A percentile compares a stretch with the other conserved stretches of the same genome.
phyloP scores from a whole-genome alignment of 164 flowering plant genomes.

The Aristolochia fimbriata region DNA sequence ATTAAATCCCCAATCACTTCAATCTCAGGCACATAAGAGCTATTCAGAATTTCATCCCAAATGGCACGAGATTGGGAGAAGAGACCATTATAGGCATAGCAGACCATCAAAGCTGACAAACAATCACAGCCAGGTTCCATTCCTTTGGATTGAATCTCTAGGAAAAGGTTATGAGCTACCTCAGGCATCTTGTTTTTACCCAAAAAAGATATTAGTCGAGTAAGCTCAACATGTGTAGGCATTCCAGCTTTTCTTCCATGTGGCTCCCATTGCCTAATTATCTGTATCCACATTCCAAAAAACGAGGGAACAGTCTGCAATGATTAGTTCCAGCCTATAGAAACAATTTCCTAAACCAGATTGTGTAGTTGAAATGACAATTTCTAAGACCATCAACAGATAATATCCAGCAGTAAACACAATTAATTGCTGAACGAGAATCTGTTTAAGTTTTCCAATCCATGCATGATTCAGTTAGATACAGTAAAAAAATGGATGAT shows the following conservation, averaged over 20 bases:
- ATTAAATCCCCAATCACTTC: constrained; percentile 38
- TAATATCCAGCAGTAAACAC: no score
- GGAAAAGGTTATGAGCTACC: constrained; percentile 25
- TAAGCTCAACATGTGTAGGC: constrained; percentile 9
- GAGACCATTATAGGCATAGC: constrained; percentile 48
- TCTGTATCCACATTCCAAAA: no score
- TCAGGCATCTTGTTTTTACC: constrained; percentile 23
- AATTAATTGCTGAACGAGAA: no score
- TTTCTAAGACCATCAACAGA: no score
- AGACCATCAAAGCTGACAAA: constrained; percentile 43
- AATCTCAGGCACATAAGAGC: constrained; percentile 40
- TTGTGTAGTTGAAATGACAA: no score
- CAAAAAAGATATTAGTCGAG: constrained; percentile 17
- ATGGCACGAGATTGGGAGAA: constrained; percentile 29
- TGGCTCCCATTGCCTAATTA: no score
- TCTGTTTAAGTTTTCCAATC: no score
- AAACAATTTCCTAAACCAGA: no score
- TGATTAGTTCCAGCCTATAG: no score
- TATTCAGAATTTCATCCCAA: constrained; percentile 57
- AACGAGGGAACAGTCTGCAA: no score
- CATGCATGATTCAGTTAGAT: no score
- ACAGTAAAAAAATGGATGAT: no score
- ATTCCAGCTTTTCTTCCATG: not conserved
- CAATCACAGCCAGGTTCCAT: constrained; percentile 19
- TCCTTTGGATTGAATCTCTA: constrained; percentile 32